Evolutionary conservation across 495 filamentous ascomycete species (phyloP).

Genomic region (Daldinia grandis): DNA sequence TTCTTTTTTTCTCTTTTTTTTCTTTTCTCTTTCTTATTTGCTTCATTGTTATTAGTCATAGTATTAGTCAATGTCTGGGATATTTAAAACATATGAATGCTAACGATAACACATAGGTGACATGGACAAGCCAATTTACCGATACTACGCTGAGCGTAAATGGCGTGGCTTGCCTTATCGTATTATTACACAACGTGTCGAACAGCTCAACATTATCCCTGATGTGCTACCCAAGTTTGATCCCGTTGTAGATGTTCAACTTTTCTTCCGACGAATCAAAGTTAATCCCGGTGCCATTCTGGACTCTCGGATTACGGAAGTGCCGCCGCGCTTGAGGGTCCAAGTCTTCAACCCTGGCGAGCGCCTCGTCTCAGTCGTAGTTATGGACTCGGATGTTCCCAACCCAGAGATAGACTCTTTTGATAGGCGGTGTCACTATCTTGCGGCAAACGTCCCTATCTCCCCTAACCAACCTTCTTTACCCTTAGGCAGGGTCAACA

Average conservation of each 20-base stretch:
- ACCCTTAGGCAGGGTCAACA: slow-evolving; percentile 55
- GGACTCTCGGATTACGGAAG: slow-evolving; percentile 71
- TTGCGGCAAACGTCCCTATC: slow-evolving; percentile 71
- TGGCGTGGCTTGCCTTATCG: slow-evolving; percentile 79
- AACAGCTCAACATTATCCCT: slow-evolving; percentile 88
- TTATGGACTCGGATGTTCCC: slow-evolving; percentile 92
- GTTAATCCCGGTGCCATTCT: slow-evolving; percentile 82
- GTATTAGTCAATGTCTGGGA: not conserved
- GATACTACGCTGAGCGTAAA: slow-evolving; percentile 83
- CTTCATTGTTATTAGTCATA: not conserved
- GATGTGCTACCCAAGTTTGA: slow-evolving; percentile 89
- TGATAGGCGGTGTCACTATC: slow-evolving; percentile 80
- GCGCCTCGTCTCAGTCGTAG: slow-evolving; percentile 81
- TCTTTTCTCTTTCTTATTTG: not conserved
- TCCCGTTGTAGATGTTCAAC: slow-evolving; percentile 76
- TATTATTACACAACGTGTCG: slow-evolving; percentile 84
- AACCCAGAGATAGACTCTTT: slow-evolving; percentile 79
- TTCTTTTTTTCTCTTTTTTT: slow-evolving; percentile 2
- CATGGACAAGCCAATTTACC: slow-evolving; percentile 97
- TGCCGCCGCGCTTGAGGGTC: slow-evolving; percentile 75
- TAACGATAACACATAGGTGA: slow-evolving; percentile 69
- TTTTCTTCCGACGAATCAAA: slow-evolving; percentile 75
- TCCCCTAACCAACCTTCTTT: slow-evolving; percentile 58
- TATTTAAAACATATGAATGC: slow-evolving; percentile 8
- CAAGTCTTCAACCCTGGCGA: slow-evolving; percentile 84